Percentiles rank a stretch among this genome's conserved stretches.
Evolutionary conservation across 1,284 basidiomycete genomes (phyloP).

Genomic region (Cutaneotrichosporon mucoides): DNA sequence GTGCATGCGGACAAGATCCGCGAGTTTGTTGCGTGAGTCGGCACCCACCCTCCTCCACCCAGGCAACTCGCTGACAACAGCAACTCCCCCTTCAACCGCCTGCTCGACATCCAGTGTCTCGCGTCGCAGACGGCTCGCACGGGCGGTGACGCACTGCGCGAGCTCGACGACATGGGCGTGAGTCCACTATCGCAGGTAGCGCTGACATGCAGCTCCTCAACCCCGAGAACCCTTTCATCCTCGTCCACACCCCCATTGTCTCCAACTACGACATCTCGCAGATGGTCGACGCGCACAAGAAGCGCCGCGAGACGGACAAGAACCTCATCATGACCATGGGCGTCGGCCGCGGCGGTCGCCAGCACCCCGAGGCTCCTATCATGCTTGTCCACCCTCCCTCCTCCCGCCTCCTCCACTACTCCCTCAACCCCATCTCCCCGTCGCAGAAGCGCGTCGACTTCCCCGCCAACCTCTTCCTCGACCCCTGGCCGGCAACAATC

Average conservation of each 20-base stretch:
- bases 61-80: conserved; percentile 6
- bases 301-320: conserved; percentile 78
- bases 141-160: conserved; percentile 91
- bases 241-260: conserved; percentile 90
- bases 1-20: conserved; percentile 81
- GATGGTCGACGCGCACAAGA: conserved; percentile 83
- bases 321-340: conserved; percentile 96
- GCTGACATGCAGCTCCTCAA: conserved; percentile 7
- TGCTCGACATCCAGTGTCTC: conserved; percentile 81
- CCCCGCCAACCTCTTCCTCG: conserved; percentile 47
- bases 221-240: conserved; percentile 72
- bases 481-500: conserved; percentile 52
- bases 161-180: conserved; percentile 76
- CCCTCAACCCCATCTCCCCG: conserved; percentile 43
- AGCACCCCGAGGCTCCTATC: conserved; percentile 48
- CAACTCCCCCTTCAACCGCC: conserved; percentile 35
- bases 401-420: conserved; percentile 43
- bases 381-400: conserved; percentile 49
- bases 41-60: too few relatives aligned
- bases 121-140: conserved; percentile 84
- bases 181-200: too few relatives aligned
- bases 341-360: conserved; percentile 53
- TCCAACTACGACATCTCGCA: conserved; percentile 88
- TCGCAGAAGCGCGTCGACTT: conserved; percentile 40
- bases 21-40: conserved; percentile 54